Base-by-base conservation (phyloP, 1,284 basidiomycete species). In the Sphaerobolus stellatus region DNA sequence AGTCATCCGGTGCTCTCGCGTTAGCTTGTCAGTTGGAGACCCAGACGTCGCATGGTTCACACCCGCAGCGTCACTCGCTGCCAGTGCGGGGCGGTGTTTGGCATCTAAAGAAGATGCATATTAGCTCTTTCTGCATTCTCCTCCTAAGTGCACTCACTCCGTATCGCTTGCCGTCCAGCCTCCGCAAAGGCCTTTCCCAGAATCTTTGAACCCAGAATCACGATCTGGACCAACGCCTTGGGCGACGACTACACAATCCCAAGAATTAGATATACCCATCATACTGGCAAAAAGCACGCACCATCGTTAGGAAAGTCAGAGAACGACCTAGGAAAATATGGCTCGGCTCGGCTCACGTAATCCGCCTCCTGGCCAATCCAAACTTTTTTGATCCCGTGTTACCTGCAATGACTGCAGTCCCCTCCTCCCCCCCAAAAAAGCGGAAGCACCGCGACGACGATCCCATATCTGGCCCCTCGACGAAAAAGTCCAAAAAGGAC, bases 111-210 rank as follows among this genome's bases (percentile, higher is more conserved):
- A 30, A 40, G 16, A 24, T 20, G n/a, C 6, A 41, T 6, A 7
- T 36, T 8, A 16, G 28, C 16, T 20, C 20, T 18, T 22, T 13
- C 6, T 6, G 5, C 9, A 9, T 3, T 36, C 33, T 36, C 18
- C 18, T 36, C 33, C 11, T 11, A 50, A 41, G 3, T 29, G 13
- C 9, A 80, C 89, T 68, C 69, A 98, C 95, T 99, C 77, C 92
- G 87, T 48, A 90, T 84, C 9, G 96, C 96, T 71, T 99, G 97
- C 63, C 82, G 79, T 44, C 92, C 93, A 5, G 96, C 96, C 67
- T 94, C 95, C 38, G 82, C 76, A 57, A 98, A 85, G 34, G 97
- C 97, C 72, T 88, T 94, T 53, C 96, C 95, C 52, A 99, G 76
- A 62, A 95, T 95, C 71, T 86, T 84, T 31, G 82, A 79, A 24